phyloP scores from a whole-genome alignment of 257 asterid species.

The Perilla frutescens region DNA sequence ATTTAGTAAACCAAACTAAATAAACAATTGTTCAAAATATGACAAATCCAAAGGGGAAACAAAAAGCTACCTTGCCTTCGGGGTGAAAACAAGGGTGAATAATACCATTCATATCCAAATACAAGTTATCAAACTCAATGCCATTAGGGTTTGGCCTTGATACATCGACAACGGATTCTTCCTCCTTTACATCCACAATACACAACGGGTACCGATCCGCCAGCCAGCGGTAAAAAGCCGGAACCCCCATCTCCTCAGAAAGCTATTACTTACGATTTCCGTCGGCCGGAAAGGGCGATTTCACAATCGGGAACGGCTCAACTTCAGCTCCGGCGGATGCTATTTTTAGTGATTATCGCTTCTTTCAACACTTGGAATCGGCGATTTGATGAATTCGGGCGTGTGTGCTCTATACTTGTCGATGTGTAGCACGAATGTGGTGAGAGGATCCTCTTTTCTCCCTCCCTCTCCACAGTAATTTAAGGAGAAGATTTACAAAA shows the following conservation, averaged over 20 bases:
- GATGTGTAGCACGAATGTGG: background rate
- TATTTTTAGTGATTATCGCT: conserved; percentile 1
- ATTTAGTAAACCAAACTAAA: conserved; percentile 1
- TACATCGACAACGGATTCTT: conserved; percentile 64
- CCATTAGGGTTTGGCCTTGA: conserved; percentile 91
- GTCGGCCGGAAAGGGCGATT: conserved; percentile 18
- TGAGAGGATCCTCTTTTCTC: background rate
- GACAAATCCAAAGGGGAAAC: background rate
- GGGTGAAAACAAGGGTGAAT: conserved; percentile 99
- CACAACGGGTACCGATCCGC: conserved; percentile 93
- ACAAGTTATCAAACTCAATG: conserved; percentile 84
- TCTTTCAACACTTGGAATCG: conserved; percentile 9
- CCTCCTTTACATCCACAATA: conserved; percentile 85
- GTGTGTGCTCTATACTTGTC: conserved; percentile 2
- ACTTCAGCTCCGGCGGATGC: conserved; percentile 30
- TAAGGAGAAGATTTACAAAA: background rate
- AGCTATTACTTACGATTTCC: conserved; percentile 7
- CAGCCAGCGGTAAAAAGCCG: conserved; percentile 94
- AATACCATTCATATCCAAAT: conserved; percentile 94
- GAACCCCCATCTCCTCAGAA: conserved; percentile 74
- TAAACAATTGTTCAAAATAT: background rate
- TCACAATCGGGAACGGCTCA: conserved; percentile 16
- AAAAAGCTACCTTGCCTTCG: conserved; percentile 72
- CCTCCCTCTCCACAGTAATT: conserved; percentile 21
- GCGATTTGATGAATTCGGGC: conserved; percentile 14